A percentile compares a stretch with the other conserved stretches of the same genome.
phyloP scores from a whole-genome alignment of 192 early-diverging fungal genomes.

The Radiomyces spectabilis region DNA sequence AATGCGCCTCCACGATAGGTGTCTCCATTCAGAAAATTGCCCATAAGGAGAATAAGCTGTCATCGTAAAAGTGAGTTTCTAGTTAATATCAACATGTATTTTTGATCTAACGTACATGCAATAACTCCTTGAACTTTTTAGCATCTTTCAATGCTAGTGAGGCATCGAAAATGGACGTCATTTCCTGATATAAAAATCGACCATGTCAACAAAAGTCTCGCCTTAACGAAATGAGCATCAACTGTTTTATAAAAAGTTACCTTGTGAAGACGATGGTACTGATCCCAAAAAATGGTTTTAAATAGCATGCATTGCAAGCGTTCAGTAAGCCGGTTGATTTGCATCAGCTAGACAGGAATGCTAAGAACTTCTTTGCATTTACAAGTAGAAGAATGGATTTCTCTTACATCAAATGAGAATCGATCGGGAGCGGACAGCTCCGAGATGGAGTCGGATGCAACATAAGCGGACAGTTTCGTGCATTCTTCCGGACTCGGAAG shows the following conservation, averaged over 20 bases:
- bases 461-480: conserved; percentile 55
- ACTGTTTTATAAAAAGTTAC: conserved; percentile 29
- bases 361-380: background rate
- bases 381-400: background rate
- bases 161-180: conserved; percentile 52
- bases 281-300: conserved; percentile 57
- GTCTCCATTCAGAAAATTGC: conserved; percentile 79
- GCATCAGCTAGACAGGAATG: conserved; percentile 48
- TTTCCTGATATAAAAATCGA: conserved; percentile 39
- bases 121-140: conserved; percentile 61
- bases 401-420: conserved; percentile 56
- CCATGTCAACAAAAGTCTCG: too few relatives aligned
- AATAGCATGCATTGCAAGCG: conserved; percentile 60
- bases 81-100: background rate
- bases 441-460: conserved; percentile 45
- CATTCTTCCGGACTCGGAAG: conserved; percentile 63
- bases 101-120: conserved; percentile 41
- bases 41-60: conserved; percentile 64
- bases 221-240: too few relatives aligned
- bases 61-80: background rate
- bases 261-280: conserved; percentile 50
- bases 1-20: conserved; percentile 77
- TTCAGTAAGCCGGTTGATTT: conserved; percentile 65
- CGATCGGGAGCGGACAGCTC: conserved; percentile 53
- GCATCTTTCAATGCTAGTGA: conserved; percentile 59